Evolutionary conservation across 345 rosid genomes (phyloP).

Genomic region (Populus deltoides): DNA sequence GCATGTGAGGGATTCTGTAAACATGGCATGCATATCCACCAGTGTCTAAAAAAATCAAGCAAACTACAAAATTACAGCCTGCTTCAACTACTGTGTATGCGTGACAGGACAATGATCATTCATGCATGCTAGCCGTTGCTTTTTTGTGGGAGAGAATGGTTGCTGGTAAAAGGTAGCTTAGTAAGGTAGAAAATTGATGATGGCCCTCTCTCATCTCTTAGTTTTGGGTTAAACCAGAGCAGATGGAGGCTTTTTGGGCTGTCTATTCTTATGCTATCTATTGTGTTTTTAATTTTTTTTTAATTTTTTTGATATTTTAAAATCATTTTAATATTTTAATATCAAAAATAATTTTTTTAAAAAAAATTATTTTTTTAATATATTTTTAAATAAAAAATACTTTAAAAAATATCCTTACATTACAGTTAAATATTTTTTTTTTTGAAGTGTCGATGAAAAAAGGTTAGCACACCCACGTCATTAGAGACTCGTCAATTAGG

Average conservation of each 20-base stretch:
- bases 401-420: too few relatives aligned
- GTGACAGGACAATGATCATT: neutral
- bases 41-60: neutral
- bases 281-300: too few relatives aligned
- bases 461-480: too few relatives aligned
- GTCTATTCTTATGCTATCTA: neutral
- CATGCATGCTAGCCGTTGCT: neutral
- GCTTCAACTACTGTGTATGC: neutral
- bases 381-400: too few relatives aligned
- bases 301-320: too few relatives aligned
- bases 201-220: neutral
- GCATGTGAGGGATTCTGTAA: neutral
- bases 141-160: neutral
- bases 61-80: neutral
- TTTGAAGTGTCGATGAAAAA: too few relatives aligned
- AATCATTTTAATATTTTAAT: too few relatives aligned
- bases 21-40: neutral
- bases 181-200: neutral
- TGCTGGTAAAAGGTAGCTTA: neutral
- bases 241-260: neutral
- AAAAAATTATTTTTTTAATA: too few relatives aligned
- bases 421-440: too few relatives aligned
- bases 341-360: too few relatives aligned
- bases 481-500: too few relatives aligned
- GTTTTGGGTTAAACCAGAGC: neutral